Conservation (phyloP, 306 rosid species). For the Mimosa pudica region DNA sequence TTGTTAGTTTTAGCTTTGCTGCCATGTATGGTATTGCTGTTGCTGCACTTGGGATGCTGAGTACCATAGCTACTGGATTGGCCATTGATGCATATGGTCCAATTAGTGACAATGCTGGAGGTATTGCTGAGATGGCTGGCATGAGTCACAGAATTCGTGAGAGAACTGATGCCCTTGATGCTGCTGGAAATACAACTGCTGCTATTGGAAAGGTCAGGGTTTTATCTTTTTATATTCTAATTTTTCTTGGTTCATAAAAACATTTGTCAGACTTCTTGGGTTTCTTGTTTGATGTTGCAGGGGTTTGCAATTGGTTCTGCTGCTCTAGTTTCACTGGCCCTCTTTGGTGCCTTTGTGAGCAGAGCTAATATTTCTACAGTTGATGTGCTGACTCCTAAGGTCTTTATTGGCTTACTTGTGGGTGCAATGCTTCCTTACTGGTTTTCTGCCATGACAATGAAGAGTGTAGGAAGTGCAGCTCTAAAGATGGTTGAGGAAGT, state of each 20-base stretch:
- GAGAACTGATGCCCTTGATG: constrained; percentile 49
- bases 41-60: constrained; percentile 74
- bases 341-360: constrained; percentile 36
- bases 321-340: constrained; percentile 72
- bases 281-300: constrained; percentile 31
- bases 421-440: constrained; percentile 31
- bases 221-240: neutral
- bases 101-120: constrained; percentile 75
- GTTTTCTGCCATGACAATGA: constrained; percentile 28
- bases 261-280: neutral
- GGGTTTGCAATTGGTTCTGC: constrained; percentile 78
- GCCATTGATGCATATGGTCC: constrained; percentile 58
- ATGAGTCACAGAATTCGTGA: constrained; percentile 72
- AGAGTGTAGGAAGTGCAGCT: constrained; percentile 29
- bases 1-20: constrained; percentile 69
- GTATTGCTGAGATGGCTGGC: constrained; percentile 77
- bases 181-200: constrained; percentile 61
- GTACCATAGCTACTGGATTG: constrained; percentile 41
- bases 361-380: constrained; percentile 17
- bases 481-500: constrained; percentile 31
- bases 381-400: constrained; percentile 27
- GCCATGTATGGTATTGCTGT: constrained; percentile 73
- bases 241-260: neutral
- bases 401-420: constrained; percentile 26
- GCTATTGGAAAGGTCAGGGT: constrained; percentile 62